Conservation (phyloP, 805 yeast genomes). For the Lipomyces starkeyi region DNA sequence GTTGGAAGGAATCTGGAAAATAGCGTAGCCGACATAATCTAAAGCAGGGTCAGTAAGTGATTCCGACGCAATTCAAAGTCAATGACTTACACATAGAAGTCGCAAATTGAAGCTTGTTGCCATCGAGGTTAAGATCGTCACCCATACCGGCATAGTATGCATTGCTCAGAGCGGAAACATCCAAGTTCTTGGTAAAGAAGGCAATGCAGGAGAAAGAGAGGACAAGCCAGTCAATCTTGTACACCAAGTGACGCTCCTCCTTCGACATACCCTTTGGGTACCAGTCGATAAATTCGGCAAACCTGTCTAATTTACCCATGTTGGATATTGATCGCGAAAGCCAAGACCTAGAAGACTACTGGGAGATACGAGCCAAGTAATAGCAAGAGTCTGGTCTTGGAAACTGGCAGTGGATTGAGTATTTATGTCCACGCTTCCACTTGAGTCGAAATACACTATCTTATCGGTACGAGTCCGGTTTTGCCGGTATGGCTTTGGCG, state of each 20-base stretch:
- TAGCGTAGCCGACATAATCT: slow-evolving; percentile 41
- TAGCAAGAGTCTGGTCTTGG: background rate
- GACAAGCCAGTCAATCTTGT: slow-evolving; percentile 62
- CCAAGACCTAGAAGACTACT: background rate
- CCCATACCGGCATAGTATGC: slow-evolving; percentile 73
- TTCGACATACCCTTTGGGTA: slow-evolving; percentile 44
- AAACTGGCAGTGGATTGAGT: background rate
- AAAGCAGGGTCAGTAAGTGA: slow-evolving; percentile 54
- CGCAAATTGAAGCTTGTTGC: slow-evolving; percentile 63
- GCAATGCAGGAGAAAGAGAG: slow-evolving; percentile 63
- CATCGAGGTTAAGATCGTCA: slow-evolving; percentile 59
- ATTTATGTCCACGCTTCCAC: background rate
- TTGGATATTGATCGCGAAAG: background rate
- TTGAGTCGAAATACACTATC: background rate
- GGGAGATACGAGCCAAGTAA: background rate
- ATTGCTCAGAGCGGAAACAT: slow-evolving; percentile 62
- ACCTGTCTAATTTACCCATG: background rate
- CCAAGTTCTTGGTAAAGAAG: slow-evolving; percentile 72
- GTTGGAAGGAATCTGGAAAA: slow-evolving; percentile 51
- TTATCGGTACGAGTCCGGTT: too few species aligned
- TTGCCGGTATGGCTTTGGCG: background rate
- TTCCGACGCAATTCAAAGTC: slow-evolving; percentile 35
- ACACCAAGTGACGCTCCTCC: slow-evolving; percentile 55
- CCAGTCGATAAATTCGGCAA: slow-evolving; percentile 27
- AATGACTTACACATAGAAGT: slow-evolving; percentile 46